Conservation (phyloP, 768 basidiomycete genomes). For the Auriscalpium orientale region DNA sequence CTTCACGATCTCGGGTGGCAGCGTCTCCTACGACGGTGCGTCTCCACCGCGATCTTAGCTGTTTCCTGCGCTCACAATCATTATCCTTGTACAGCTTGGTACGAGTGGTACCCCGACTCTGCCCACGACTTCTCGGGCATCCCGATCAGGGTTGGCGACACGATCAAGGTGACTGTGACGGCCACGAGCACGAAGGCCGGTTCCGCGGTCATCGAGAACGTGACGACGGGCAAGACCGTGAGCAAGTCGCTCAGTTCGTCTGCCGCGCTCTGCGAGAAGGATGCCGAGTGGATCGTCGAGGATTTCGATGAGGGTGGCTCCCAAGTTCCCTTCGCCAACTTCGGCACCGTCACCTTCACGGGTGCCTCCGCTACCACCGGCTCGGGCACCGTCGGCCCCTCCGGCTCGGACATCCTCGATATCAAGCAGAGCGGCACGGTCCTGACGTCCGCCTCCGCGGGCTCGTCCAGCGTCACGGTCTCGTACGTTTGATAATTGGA, state of each 20-base stretch:
- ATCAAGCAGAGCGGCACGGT: conserved; percentile 11
- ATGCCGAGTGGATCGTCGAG: conserved; percentile 29
- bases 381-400: conserved; percentile 18
- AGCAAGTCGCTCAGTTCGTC: conserved; percentile 19
- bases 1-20: too few relatives aligned
- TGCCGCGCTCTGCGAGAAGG: conserved; percentile 18
- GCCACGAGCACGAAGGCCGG: conserved; percentile 16
- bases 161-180: conserved; percentile 17
- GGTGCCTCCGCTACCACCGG: conserved; percentile 19
- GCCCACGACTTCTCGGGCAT: conserved; percentile 22
- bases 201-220: conserved; percentile 17
- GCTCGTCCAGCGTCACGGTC: conserved; percentile 21
- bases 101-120: conserved; percentile 23
- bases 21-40: too few relatives aligned
- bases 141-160: conserved; percentile 16
- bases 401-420: conserved; percentile 23
- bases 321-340: conserved; percentile 26
- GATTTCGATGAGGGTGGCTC: conserved; percentile 13
- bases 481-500: conserved; percentile 6
- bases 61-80: neutral
- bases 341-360: conserved; percentile 27
- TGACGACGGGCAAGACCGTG: conserved; percentile 16
- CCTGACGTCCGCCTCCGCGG: conserved; percentile 21
- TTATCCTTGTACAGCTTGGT: conserved; percentile 17
- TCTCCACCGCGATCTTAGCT: too few relatives aligned